Conservation (phyloP, 106 monocot genomes). For the Ottelia alismoides region DNA sequence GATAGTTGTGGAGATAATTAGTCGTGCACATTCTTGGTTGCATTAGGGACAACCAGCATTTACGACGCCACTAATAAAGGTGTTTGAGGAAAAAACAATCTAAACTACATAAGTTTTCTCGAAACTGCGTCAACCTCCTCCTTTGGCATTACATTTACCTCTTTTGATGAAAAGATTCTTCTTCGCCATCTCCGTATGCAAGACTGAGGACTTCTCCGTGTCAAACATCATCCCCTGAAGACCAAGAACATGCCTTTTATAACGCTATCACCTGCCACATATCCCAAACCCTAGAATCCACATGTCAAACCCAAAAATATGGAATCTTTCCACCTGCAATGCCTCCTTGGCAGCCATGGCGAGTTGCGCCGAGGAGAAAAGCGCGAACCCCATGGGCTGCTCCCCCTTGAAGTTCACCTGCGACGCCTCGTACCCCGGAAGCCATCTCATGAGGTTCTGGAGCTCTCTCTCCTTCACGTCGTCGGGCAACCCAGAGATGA, state of each 20-base stretch:
- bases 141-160: too few species aligned
- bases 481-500: constrained; percentile 74
- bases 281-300: neutral
- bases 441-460: constrained; percentile 86
- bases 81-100: neutral
- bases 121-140: too few species aligned
- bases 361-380: constrained; percentile 65
- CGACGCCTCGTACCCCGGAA: constrained; percentile 91
- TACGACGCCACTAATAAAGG: neutral
- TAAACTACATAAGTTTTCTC: neutral
- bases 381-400: constrained; percentile 92
- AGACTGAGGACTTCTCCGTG: constrained; percentile 39
- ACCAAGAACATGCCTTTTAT: neutral
- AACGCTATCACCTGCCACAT: too few species aligned
- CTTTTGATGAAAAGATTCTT: constrained; percentile 98
- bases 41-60: neutral
- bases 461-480: constrained; percentile 99
- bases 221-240: constrained; percentile 79
- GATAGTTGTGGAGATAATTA: too few species aligned
- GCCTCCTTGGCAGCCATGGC: constrained; percentile 76
- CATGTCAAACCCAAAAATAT: neutral
- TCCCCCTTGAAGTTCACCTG: constrained; percentile 81
- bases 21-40: neutral
- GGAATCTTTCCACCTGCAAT: constrained; percentile 40
- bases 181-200: constrained; percentile 98